Conservation (phyloP, 2,329 filamentous ascomycete species). For the Ophiostoma fasciatum region DNA sequence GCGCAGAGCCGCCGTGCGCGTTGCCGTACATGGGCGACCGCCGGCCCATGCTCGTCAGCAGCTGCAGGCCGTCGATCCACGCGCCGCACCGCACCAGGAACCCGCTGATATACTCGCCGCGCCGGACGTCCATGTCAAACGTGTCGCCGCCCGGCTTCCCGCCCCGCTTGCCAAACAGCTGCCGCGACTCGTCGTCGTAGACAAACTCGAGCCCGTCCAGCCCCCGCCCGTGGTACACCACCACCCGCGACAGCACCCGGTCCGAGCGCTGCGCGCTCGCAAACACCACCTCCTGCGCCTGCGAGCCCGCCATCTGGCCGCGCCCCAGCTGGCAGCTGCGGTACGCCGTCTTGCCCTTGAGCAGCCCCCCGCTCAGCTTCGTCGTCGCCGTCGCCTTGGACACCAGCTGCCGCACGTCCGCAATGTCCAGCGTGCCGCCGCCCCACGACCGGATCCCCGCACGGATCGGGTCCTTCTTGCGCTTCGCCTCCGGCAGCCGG, state of each 20-base stretch:
- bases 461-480: slow-evolving; percentile 46
- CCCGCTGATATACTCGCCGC: slow-evolving; percentile 75
- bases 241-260: slow-evolving; percentile 59
- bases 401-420: slow-evolving; percentile 57
- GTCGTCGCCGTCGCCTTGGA: slow-evolving; percentile 59
- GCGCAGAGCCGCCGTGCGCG: slow-evolving; percentile 61
- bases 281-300: slow-evolving; percentile 60
- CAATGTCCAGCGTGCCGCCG: slow-evolving; percentile 57
- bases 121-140: slow-evolving; percentile 70
- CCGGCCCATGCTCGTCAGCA: slow-evolving; percentile 78
- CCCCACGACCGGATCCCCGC: slow-evolving; percentile 64
- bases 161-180: slow-evolving; percentile 73
- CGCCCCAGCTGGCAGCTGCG: slow-evolving; percentile 59
- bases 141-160: slow-evolving; percentile 55
- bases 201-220: slow-evolving; percentile 83
- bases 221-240: slow-evolving; percentile 61
- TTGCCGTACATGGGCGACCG: slow-evolving; percentile 80
- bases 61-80: slow-evolving; percentile 80
- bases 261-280: slow-evolving; percentile 52
- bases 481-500: slow-evolving; percentile 56
- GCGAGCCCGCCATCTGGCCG: slow-evolving; percentile 54
- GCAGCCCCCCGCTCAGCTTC: slow-evolving; percentile 53
- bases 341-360: slow-evolving; percentile 55
- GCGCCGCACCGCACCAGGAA: slow-evolving; percentile 68
- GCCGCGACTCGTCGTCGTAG: slow-evolving; percentile 73